A percentile compares a stretch with the other conserved stretches of the same genome.
Evolutionary conservation across 2,329 filamentous ascomycete species (phyloP).

Genomic region (Talaromyces sp.): DNA sequence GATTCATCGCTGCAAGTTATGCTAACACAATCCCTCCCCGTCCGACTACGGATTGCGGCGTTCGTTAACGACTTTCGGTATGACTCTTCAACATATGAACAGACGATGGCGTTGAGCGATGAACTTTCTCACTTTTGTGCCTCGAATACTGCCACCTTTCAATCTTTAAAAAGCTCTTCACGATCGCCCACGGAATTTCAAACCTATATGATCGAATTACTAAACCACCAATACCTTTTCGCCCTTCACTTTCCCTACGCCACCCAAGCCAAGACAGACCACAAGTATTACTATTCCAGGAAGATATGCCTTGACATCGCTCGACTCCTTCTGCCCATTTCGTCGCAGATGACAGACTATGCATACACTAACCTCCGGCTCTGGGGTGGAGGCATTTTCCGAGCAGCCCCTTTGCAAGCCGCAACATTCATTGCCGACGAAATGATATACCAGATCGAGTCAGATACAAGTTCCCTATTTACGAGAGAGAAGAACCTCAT

Average conservation of each 20-base stretch:
- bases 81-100: not conserved
- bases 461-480: not conserved
- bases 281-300: conserved; percentile 4
- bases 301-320: conserved; percentile 12
- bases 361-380: not conserved
- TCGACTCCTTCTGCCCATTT: not conserved
- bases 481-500: not conserved
- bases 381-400: not conserved
- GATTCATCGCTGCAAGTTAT: conserved; percentile 10
- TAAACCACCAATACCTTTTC: conserved; percentile 13
- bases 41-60: conserved; percentile 4
- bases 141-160: not conserved
- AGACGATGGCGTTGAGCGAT: not conserved
- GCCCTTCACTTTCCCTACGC: conserved; percentile 16
- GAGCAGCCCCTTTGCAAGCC: not conserved
- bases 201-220: conserved; percentile 12
- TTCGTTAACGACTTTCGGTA: conserved; percentile 14
- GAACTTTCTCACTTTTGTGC: not conserved
- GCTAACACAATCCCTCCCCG: not conserved
- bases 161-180: not conserved
- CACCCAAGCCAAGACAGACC: conserved; percentile 7
- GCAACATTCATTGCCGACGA: not conserved
- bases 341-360: not conserved
- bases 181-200: conserved; percentile 1
- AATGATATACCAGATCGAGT: not conserved